Base-by-base conservation (phyloP, 2,329 filamentous ascomycete genomes). In the Chrysosporium queenslandicum region DNA sequence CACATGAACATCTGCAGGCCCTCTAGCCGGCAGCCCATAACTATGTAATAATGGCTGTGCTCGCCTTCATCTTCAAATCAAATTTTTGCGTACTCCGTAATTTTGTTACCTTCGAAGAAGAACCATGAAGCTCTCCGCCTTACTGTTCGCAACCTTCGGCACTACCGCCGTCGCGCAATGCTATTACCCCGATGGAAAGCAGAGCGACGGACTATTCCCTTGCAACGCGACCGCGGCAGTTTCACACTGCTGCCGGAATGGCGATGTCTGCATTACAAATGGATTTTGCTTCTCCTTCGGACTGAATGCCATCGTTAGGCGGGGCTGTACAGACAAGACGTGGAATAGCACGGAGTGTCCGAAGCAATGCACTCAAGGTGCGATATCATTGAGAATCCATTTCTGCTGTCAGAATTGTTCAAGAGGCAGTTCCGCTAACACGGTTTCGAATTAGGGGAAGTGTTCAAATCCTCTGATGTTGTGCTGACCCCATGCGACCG, bases 251-350 rank as follows among this genome's bases (percentile, higher is more conserved):
- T 46, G 29, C 29, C 25, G 43, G 29, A 45, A 45, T 32, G 42
- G 42, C 21, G 42, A 45, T 45, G 42, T 45, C 11, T 45, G 42
- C 23, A 46, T 46, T 34, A 46, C 43, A 11, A 46, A 46, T 34
- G 43, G 43, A 4, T 46, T 46, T 36, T 34, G 25, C 18, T 46
- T 46, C 43, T 46, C 43, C 11, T 46, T 46, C 29, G 43, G 43
- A 4, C 20, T 46, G 43, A 46, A 46, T 34, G 43, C 43, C 1
- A 34, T 46, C 18, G 43, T 46, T 16, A 34, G 29, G 18, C 43
- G 29, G 12, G 43, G 29, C 3, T 46, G 43, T 34, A 46, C 43
- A 23, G 43, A 34, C 14, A 20, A 34, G 23, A 32, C 29, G 27
- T 46, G 27, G 43, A 46, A 46, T n/a, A 46, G 43, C 27, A 46